Conservation (phyloP, 257 asterid species). For the Przewalskia tangutica region DNA sequence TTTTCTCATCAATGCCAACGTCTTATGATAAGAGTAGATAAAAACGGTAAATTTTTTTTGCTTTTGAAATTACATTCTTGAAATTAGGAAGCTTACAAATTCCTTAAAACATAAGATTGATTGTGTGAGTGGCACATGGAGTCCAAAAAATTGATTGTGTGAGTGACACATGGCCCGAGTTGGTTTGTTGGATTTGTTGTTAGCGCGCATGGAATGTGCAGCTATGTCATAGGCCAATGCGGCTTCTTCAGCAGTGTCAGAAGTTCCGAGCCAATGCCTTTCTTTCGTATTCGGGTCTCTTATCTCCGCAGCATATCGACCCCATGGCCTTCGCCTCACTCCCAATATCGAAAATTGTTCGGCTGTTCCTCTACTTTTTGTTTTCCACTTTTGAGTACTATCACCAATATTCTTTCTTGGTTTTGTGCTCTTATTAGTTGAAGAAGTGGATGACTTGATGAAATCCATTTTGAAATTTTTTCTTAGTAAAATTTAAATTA, state of each 20-base stretch:
- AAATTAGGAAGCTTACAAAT: no score
- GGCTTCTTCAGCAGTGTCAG: conserved; percentile 88
- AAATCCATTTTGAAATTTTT: not conserved
- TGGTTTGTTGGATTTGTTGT: conserved; percentile 18
- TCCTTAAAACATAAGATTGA: no score
- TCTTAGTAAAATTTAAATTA: not conserved
- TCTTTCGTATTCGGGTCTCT: conserved; percentile 80
- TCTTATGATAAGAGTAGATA: no score
- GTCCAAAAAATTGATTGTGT: no score
- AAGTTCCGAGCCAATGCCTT: conserved; percentile 84
- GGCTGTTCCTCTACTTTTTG: conserved; percentile 10
- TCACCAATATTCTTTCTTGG: no score
- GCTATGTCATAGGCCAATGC: conserved; percentile 85
- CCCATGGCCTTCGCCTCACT: conserved; percentile 83
- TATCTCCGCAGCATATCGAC: conserved; percentile 82
- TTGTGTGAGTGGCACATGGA: no score
- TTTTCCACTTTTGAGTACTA: no score
- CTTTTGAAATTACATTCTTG: no score
- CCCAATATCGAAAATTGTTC: conserved; percentile 43
- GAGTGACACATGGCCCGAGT: no score
- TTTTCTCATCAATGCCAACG: no score
- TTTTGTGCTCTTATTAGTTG: not conserved
- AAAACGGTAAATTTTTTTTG: no score
- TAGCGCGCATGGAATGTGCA: conserved; percentile 68
- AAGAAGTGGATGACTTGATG: not conserved